Conservation (phyloP, 306 rosid genomes). For the Corylus heterophylla region DNA sequence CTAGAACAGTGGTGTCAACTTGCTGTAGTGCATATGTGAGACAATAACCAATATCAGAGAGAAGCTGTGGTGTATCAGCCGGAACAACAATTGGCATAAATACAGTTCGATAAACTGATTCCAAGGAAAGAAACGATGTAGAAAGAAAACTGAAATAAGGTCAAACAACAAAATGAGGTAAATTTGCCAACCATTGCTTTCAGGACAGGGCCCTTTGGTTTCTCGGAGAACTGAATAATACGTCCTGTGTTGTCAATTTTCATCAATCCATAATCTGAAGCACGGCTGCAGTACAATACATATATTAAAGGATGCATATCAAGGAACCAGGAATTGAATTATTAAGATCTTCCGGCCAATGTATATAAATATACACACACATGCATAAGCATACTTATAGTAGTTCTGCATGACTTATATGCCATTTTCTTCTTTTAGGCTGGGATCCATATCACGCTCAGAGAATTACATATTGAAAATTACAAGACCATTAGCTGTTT, state of each 20-base stretch:
- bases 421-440: neutral
- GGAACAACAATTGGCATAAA: slow-evolving; percentile 16
- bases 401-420: neutral
- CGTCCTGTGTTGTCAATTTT: slow-evolving; percentile 74
- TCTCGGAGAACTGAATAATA: slow-evolving; percentile 79
- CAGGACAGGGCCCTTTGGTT: slow-evolving; percentile 84
- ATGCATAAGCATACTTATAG: neutral
- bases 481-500: neutral
- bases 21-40: slow-evolving; percentile 51
- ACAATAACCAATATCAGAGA: slow-evolving; percentile 8
- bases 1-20: slow-evolving; percentile 82
- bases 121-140: slow-evolving; percentile 1
- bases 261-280: slow-evolving; percentile 92
- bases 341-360: neutral
- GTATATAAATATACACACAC: too few species aligned
- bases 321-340: neutral
- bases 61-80: slow-evolving; percentile 13
- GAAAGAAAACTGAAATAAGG: neutral
- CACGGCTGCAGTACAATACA: slow-evolving; percentile 57
- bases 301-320: neutral
- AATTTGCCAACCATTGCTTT: slow-evolving; percentile 73
- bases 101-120: neutral
- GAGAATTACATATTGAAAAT: neutral
- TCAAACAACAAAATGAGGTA: slow-evolving; percentile 6
- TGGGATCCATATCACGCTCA: neutral